Evolutionary conservation across 805 yeast genomes (phyloP), one percentile per base, ranked within the genome.

Genomic region (Suhomyces sp.): DNA sequence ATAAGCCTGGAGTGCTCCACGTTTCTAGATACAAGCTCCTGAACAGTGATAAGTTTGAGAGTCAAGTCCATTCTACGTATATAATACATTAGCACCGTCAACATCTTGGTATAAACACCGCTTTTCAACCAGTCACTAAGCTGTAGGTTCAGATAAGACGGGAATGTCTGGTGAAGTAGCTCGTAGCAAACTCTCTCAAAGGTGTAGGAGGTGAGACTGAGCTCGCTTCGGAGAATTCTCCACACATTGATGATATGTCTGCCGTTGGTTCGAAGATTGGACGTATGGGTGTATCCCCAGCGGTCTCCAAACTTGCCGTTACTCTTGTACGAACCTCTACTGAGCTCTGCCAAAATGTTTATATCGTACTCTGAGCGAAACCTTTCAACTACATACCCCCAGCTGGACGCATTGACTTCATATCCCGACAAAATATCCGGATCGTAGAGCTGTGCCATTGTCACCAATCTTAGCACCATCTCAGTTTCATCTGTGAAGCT

Each of bases 371-470:
- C 67, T 0, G 52, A 54, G 15, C 72, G 64, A 51, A 80, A 77
- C 44, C 99, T 66, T 48, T 88, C 94, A 22, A 88, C 76, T 0
- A 92, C 49, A 60, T 88, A 94, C 0, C 99, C 98, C 98, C 98
- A 93, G 0, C 97, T 89, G 0, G 80, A 60, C 0, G 84, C 71
- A 56, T 89, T 87, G 5, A 89, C 78, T 61, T 94, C 99, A 64
- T 80, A 94, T 0, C 97, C 98, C 0, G 89, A 78, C 5, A 94
- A 62, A 27, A 94, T 82, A 64, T 94, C 99, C 0, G 98, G 97
- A 62, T 94, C 98, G 48, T 83, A 75, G 2, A 72, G 58, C 17
- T 83, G 78, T 0, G 89, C 84, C 13, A 86, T 56, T 1, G 77
- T 74, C 0, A 84, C 68, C 7, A 93, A 69, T 5, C 76, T 76